Evolutionary conservation across 257 asterid genomes (phyloP), one percentile per base, ranked within the genome.

Genomic region (Gynochthodes officinalis): DNA sequence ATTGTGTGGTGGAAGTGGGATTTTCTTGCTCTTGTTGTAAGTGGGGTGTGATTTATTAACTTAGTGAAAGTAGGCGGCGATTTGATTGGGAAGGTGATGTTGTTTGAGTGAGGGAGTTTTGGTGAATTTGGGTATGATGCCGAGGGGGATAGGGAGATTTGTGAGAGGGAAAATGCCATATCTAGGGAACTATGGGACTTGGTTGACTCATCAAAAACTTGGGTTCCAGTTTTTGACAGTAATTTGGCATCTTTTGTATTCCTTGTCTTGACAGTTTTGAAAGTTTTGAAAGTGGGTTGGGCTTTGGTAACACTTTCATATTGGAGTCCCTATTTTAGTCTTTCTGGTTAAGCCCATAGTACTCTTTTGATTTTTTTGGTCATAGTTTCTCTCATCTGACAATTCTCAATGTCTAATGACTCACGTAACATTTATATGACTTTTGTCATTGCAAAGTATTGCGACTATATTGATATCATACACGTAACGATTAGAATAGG

Each of bases 81-180:
- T 19, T 73, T 72, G 64, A 67, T 57, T 49, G 74, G 67, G 49
- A 82, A 12, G 53, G 77, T 10, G 49, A 65, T 21, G 60, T 37
- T n/a, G 21, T 77, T 78, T 68, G 83, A 73, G 23, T 5, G 59
- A 7, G 35, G 39, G 33, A 50, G 64, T 77, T 77, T 75, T 3
- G 77, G 33, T 66, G 75, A 33, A 73, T 73, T 69, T 50, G 61
- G 80, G 42, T 46, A 62, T 0, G 79, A 19, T 35, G 63, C 5
- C 39, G 67, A 35, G 58, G 74, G 73, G 62, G 77, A 46, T 35
- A 71, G 64, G 30, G 73, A 80, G 76, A 78, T 30, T 35, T 81
- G 82, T 62, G 87, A 73, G 63, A 84, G 74, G 55, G 87, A 15
- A 64, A 86, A 73, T 39, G 89, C 94, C 92, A 89, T 88, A 60